A percentile compares a stretch with the other conserved stretches of the same genome.
These are phyloP conservation scores for Pseudonectria buxi DNA, from an alignment of 2,329 filamentous ascomycete genomes.

Conservation along the genomic window DNA sequence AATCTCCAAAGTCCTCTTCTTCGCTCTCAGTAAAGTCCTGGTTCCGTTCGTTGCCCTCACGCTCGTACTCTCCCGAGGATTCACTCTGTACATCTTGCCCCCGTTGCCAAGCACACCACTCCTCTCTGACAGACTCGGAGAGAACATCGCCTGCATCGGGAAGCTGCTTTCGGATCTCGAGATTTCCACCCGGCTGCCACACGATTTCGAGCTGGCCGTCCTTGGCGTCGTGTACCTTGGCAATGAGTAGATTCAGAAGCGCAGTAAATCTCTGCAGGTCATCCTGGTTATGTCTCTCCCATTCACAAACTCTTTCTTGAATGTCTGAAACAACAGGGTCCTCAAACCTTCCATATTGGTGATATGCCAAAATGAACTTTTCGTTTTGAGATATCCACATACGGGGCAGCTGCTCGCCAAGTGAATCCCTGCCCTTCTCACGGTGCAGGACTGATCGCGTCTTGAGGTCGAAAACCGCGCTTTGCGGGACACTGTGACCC, in stretches of 20 bases:
- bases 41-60: neutral
- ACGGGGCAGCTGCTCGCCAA: constrained; percentile 33
- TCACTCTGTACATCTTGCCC: neutral
- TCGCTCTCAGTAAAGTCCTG: constrained; percentile 5
- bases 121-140: constrained; percentile 12
- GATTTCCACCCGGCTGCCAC: constrained; percentile 1
- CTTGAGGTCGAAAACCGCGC: constrained; percentile 37
- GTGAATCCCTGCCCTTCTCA: constrained; percentile 19
- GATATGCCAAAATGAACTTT: constrained; percentile 36
- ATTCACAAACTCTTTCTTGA: constrained; percentile 22
- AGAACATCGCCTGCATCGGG: constrained; percentile 16
- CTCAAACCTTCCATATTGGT: constrained; percentile 28
- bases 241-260: constrained; percentile 16
- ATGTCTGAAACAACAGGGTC: constrained; percentile 30
- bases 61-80: neutral
- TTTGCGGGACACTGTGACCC: constrained; percentile 25
- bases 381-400: constrained; percentile 35
- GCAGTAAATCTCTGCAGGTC: constrained; percentile 23
- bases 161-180: constrained; percentile 22
- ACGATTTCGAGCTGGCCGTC: constrained; percentile 20
- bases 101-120: constrained; percentile 21
- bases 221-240: constrained; percentile 2
- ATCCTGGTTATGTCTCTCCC: constrained; percentile 29
- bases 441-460: constrained; percentile 27
- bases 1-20: too few relatives aligned